Evolutionary conservation across 2,329 filamentous ascomycete genomes (phyloP), one percentile per base, ranked within the genome.

Genomic region (Ophiocordyceps camponoti-rufipedis): DNA sequence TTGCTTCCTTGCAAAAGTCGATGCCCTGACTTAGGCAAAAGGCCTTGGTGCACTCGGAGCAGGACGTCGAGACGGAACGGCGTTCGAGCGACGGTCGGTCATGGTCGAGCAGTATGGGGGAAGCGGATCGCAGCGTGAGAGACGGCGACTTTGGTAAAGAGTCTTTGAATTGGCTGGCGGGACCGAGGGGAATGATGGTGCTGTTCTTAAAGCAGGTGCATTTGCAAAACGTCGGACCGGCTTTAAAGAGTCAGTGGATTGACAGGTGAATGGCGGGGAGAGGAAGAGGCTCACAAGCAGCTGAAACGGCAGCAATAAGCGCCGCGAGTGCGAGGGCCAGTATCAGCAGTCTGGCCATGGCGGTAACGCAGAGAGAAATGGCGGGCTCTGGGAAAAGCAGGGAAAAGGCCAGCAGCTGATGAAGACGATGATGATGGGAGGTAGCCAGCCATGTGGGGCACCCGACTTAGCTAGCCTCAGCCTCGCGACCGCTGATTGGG

Each of bases 161-260:
- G 54, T 54, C 51, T 45, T 53, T 45, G 45, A 61, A 54, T 48
- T 67, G 60, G 4, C 51, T 46, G 19, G 51, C 49, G 14, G 71
- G 68, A n/a, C 68, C 72, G 10, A 80, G 68, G 13, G 72, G 68
- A 55, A 81, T 78, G 54, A 81, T 78, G 51, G 75, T 80, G 67
- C 73, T 78, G 64, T 81, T 80, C 53, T 74, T 75, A 64, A 78
- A 78, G 64, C 77, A 81, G 52, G 75, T 80, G 63, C 77, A 81
- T 68, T 81, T 81, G 68, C 77, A 81, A 58, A 80, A 81, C 2
- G 72, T 74, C 16, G 74, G 75, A 41, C 74, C 70, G 31, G 71
- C 75, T 80, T 39, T 54, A 40, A 38, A 16, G 19, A 28, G 41
- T 42, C 41, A 38, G 35, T 11, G 35, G n/a, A n/a, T 19, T 16